Conservation (phyloP, 805 yeast species). For the Candida oleophila region DNA sequence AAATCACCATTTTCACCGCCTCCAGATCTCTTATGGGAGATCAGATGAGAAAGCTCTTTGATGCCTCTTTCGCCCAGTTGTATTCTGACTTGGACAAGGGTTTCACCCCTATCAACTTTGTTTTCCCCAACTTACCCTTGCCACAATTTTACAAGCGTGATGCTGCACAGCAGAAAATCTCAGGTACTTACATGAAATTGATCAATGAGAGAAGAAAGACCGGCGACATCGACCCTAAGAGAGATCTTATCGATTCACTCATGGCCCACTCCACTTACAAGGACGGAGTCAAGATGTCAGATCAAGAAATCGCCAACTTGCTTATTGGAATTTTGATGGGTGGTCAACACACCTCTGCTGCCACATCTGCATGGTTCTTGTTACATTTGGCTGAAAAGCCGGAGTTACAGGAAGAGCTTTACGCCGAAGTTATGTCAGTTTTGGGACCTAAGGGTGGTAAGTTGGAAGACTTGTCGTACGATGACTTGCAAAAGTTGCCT, state of each 20-base stretch:
- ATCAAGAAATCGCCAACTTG: conserved; percentile 89
- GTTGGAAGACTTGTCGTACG: conserved; percentile 67
- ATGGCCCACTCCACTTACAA: conserved; percentile 82
- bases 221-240: conserved; percentile 70
- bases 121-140: conserved; percentile 89
- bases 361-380: conserved; percentile 94
- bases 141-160: conserved; percentile 85
- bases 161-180: conserved; percentile 78
- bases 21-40: conserved; percentile 88
- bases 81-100: conserved; percentile 95
- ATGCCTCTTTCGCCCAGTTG: conserved; percentile 77
- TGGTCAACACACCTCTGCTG: conserved; percentile 97
- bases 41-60: conserved; percentile 82
- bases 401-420: conserved; percentile 78
- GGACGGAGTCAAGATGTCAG: conserved; percentile 94
- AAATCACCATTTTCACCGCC: conserved; percentile 94
- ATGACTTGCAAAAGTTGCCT: conserved; percentile 78
- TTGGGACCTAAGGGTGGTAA: conserved; percentile 50
- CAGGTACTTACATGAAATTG: conserved; percentile 76
- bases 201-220: conserved; percentile 70
- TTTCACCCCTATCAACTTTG: conserved; percentile 93
- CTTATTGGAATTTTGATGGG: conserved; percentile 97
- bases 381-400: conserved; percentile 88
- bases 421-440: conserved; percentile 67
- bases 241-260: conserved; percentile 87